Evolutionary conservation across 441 rosid species (phyloP).

Genomic region (Pelargonium citronellum): DNA sequence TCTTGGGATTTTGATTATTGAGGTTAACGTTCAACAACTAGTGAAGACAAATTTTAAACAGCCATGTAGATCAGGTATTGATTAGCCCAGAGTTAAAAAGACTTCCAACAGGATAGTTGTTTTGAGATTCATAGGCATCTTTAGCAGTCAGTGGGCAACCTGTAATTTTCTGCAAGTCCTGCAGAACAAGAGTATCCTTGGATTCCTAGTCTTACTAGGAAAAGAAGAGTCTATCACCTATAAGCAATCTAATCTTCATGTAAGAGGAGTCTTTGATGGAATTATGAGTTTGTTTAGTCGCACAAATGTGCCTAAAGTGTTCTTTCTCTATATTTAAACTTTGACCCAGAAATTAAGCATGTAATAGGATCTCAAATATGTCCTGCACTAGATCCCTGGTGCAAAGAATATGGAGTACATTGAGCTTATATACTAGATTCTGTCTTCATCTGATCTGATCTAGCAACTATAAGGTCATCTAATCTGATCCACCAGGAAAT

Average conservation of each 20-base stretch:
- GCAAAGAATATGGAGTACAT: not conserved
- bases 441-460: not conserved
- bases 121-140: not conserved
- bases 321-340: not conserved
- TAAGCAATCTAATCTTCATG: not conserved
- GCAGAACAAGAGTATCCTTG: not conserved
- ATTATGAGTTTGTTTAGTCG: not conserved
- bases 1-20: no score
- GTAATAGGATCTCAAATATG: conserved; percentile 1
- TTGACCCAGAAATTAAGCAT: not conserved
- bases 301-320: not conserved
- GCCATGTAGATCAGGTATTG: no score
- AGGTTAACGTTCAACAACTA: no score
- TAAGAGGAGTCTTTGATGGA: not conserved
- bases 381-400: not conserved
- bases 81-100: no score
- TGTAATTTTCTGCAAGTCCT: not conserved
- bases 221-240: not conserved
- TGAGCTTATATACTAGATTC: not conserved
- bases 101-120: no score
- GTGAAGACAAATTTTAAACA: no score
- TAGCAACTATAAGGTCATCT: not conserved
- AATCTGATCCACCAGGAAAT: not conserved
- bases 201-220: conserved; percentile 6
- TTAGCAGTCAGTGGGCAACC: not conserved